Evolutionary conservation across 768 basidiomycete species (phyloP), one percentile per base, ranked within the genome.

Genomic region (Auriscalpium vulgare): DNA sequence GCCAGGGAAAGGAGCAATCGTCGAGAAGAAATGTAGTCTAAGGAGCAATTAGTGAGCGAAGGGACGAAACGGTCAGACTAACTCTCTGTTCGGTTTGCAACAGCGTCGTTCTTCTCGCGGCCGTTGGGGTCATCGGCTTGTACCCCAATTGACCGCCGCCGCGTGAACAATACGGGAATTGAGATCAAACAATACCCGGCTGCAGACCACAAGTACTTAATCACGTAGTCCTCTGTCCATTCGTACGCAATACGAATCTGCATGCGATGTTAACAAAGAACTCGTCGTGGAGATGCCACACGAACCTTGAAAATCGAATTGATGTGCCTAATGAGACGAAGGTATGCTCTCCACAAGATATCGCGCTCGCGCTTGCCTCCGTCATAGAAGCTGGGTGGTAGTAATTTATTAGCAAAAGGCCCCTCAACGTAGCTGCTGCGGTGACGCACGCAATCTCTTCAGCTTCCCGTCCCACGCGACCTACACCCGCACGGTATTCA

Each of bases 181-280:
- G 93, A 90, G 65, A 98, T 97, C 19, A 97, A 78, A 4, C 78
- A 80, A 68, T 97, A 98, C 0, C 95, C 95, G 4, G 84, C 85
- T 1, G 94, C 94, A 10, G 89, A 92, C 95, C 93, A 97, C 9
- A 91, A 73, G 68, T 97, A 97, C 69, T 97, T 97, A 76, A 97
- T 93, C 17, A 97, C 88, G 62, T 91, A 94, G 72, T 97, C 95
- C 66, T 97, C 95, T 0, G 91, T 97, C 94, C 90, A 97, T 72
- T 85, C 91, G 65, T 91, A 95, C 2, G 87, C 87, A 48, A 95
- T 91, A 14, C 92, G 85, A 52, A 92, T 90, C 88, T 91, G 58
- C 34, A 38, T 5, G 46, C 14, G 6, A 37, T 29, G 37, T 29
- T 9, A 47, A 53, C 40, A 13, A 23, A 51, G 10, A 35, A 51